Evolutionary conservation across 148 eudicot genomes (phyloP).

Genomic region (Amaranthus cruentus): DNA sequence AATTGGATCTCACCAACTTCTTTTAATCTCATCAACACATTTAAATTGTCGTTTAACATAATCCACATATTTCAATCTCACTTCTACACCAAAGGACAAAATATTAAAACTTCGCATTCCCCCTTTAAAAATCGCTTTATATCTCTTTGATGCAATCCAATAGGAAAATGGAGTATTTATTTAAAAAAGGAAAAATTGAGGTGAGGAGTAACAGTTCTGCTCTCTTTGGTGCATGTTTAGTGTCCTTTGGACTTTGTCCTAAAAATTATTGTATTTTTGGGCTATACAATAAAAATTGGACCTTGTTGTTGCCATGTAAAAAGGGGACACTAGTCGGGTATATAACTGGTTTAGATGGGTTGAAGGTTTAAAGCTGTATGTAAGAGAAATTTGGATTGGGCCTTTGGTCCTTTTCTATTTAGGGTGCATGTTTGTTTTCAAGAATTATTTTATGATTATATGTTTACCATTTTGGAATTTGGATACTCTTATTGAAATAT

Average conservation of each 20-base stretch:
- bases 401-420: neutral
- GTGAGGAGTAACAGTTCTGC: slow-evolving; percentile 29
- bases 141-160: no score
- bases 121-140: no score
- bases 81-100: no score
- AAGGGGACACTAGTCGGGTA: neutral
- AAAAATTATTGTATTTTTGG: slow-evolving; percentile 26
- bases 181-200: slow-evolving; percentile 80
- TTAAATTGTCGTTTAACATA: no score
- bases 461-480: neutral
- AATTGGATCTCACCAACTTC: no score
- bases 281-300: slow-evolving; percentile 91
- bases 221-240: neutral
- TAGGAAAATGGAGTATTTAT: slow-evolving; percentile 24
- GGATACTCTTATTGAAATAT: neutral
- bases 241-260: neutral
- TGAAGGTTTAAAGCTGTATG: slow-evolving; percentile 5
- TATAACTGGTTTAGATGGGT: neutral
- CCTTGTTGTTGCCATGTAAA: slow-evolving; percentile 72
- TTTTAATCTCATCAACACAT: no score
- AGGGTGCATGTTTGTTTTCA: neutral
- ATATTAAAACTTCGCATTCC: no score
- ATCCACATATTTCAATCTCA: no score
- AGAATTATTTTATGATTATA: neutral
- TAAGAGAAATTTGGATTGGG: neutral